phyloP scores from a whole-genome alignment of 1,284 basidiomycete species.

The Agroathelia rolfsii region DNA sequence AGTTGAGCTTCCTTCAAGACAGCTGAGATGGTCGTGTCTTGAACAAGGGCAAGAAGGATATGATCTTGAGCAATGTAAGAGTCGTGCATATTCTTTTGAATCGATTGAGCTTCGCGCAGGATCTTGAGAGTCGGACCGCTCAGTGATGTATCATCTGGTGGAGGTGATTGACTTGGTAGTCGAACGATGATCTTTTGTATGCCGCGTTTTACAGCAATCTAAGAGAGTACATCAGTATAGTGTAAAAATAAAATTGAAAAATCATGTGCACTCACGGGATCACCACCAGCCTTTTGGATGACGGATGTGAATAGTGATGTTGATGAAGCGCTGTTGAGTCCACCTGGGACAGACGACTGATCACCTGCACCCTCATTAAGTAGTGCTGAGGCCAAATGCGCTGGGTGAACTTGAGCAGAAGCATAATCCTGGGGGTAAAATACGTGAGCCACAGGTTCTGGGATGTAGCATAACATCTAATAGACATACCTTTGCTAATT shows the following conservation, averaged over 20 bases:
- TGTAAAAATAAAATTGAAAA: slow-evolving; percentile 6
- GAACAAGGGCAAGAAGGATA: slow-evolving; percentile 63
- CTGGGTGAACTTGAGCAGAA: slow-evolving; percentile 48
- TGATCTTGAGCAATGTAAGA: slow-evolving; percentile 91
- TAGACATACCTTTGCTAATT: slow-evolving; percentile 78
- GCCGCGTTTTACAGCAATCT: slow-evolving; percentile 50
- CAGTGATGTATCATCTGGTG: slow-evolving; percentile 71
- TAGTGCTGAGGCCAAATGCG: slow-evolving; percentile 69
- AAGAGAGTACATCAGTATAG: slow-evolving; percentile 28
- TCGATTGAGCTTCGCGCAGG: slow-evolving; percentile 68
- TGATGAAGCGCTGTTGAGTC: slow-evolving; percentile 16
- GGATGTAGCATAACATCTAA: slow-evolving; percentile 71
- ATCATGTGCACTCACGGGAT: slow-evolving; percentile 40
- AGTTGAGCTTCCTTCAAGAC: slow-evolving; percentile 71
- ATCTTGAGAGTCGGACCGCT: slow-evolving; percentile 57
- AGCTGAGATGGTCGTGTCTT: slow-evolving; percentile 55
- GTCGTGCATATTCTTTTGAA: slow-evolving; percentile 88
- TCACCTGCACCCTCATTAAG: slow-evolving; percentile 46
- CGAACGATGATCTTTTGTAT: slow-evolving; percentile 66
- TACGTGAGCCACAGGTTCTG: slow-evolving; percentile 24
- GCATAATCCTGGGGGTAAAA: slow-evolving; percentile 7
- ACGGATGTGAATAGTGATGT: slow-evolving; percentile 65
- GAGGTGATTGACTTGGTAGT: slow-evolving; percentile 75
- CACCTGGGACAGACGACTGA: slow-evolving; percentile 21
- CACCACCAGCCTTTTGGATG: slow-evolving; percentile 70